Base-by-base conservation (phyloP, 106 monocot species). In the Allium cepa region DNA sequence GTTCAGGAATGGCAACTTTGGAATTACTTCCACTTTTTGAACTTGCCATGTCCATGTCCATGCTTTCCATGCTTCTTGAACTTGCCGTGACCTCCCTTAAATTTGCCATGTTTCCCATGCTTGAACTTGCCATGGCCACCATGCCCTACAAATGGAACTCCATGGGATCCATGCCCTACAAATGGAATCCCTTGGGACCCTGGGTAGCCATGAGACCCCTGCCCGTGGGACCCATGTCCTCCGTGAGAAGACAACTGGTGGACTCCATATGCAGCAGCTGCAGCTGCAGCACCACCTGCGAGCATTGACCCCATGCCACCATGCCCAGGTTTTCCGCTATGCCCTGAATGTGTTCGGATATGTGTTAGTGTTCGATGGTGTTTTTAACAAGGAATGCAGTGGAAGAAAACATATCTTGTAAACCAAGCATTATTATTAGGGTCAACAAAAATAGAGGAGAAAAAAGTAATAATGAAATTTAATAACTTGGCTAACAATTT, bases 181-280 rank as follows among this genome's bases (percentile, higher is more conserved):
- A 70, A 60, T 45, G 71, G 69, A 16, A 51, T 51, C 8, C 74
- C 73, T 11, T 59, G 57, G 14, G 45, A 10, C 14, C 36, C 36
- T 36, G 36, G 36, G 36, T 36, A 36, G 36, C 36, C 36, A 36
- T 36, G 61, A 2, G 61, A 61, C 57, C 57, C 8, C 22, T 22
- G 22, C 8, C 74, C 73, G 11, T 60, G 61, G 8, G 61, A 61
- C 57, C 57, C 8, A 11, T 15, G 57, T 15, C 13, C 11, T 46
- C 60, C 60, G 27, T 60, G 60, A 8, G 13, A 8, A 63, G 13
- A 8, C 68, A 75, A 26, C 1, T 88, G 73, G 78, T 88, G 88
- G 0, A 49, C 81, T 10, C 92, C 92, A 73, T 85, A 93, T 53
- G 88, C 88, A 55, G 92, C 92, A 9, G 88, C 92, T n/a, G 92